Conservation (phyloP, 768 basidiomycete genomes). For the Rossbeevera mucosa region DNA sequence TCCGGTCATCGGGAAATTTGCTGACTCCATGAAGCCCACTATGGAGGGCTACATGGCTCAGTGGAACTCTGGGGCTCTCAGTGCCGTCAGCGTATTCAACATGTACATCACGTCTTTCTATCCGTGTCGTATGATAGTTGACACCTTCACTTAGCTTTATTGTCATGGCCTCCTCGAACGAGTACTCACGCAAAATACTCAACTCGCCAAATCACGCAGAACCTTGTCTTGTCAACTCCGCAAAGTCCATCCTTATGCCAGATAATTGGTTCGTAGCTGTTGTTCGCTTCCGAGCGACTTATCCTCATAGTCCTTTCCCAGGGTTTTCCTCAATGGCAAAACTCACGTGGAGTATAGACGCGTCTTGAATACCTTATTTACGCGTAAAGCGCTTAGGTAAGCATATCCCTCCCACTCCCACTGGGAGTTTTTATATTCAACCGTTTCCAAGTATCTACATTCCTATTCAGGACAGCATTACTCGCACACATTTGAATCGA, state of each 20-base stretch:
- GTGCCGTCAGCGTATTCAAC: constrained; percentile 93
- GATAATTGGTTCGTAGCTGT: constrained; percentile 74
- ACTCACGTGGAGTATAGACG: constrained; percentile 91
- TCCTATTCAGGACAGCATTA: constrained; percentile 74
- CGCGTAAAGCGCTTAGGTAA: constrained; percentile 87
- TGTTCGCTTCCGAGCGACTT: neutral
- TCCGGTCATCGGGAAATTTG: constrained; percentile 96
- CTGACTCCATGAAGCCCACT: constrained; percentile 86
- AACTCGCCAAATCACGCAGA: constrained; percentile 92
- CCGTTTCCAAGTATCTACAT: constrained; percentile 64
- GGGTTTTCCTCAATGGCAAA: constrained; percentile 98
- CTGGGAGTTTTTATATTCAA: neutral
- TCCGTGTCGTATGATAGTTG: neutral
- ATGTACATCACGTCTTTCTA: constrained; percentile 54
- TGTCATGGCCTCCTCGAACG: constrained; percentile 94
- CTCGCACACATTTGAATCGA: constrained; percentile 65
- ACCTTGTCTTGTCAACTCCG: constrained; percentile 90
- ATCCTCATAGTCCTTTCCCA: constrained; percentile 24
- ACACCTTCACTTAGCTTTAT: constrained; percentile 69
- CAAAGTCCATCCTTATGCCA: constrained; percentile 76
- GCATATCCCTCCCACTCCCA: no score
- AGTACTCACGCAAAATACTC: constrained; percentile 90
- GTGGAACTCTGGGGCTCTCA: constrained; percentile 87
- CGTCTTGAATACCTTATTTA: constrained; percentile 87
- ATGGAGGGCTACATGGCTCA: constrained; percentile 89